phyloP scores from a whole-genome alignment of 106 monocot genomes.

The Dioscorea zingiberensis region DNA sequence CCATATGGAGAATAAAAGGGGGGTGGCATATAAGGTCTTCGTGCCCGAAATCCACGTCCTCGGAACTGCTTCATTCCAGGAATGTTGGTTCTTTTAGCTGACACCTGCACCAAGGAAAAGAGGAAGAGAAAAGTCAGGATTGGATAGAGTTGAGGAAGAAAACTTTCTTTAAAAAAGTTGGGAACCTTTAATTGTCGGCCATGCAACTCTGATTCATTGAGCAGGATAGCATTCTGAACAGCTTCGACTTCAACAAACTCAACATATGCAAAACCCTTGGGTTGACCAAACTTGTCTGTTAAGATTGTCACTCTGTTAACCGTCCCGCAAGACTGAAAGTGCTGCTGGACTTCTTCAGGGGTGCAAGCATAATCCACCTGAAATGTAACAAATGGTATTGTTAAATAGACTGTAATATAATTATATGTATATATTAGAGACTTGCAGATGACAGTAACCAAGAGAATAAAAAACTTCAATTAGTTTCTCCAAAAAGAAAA shows the following conservation, averaged over 20 bases:
- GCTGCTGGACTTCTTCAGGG: conserved; percentile 52
- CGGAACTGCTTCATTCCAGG: conserved; percentile 52
- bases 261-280: conserved; percentile 57
- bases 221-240: conserved; percentile 43
- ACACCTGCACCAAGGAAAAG: conserved; percentile 19
- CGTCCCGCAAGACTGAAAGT: conserved; percentile 52
- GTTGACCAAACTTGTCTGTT: conserved; percentile 54
- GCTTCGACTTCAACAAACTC: conserved; percentile 50
- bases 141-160: too few species aligned
- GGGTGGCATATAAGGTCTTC: conserved; percentile 25
- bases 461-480: not conserved
- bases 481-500: too few species aligned
- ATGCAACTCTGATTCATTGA: conserved; percentile 51
- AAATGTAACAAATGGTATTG: not conserved
- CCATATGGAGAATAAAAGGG: conserved; percentile 26
- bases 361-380: conserved; percentile 59
- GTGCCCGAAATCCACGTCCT: conserved; percentile 19
- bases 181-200: conserved; percentile 46
- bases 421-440: too few species aligned
- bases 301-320: conserved; percentile 52
- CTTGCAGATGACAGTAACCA: too few species aligned
- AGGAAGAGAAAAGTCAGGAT: not conserved
- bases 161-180: too few species aligned
- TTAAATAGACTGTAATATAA: too few species aligned
- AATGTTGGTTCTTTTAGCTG: conserved; percentile 46